These are phyloP conservation scores for Teunomyces aglyptinius DNA, from an alignment of 805 yeast genomes.

Conservation along the genomic window DNA sequence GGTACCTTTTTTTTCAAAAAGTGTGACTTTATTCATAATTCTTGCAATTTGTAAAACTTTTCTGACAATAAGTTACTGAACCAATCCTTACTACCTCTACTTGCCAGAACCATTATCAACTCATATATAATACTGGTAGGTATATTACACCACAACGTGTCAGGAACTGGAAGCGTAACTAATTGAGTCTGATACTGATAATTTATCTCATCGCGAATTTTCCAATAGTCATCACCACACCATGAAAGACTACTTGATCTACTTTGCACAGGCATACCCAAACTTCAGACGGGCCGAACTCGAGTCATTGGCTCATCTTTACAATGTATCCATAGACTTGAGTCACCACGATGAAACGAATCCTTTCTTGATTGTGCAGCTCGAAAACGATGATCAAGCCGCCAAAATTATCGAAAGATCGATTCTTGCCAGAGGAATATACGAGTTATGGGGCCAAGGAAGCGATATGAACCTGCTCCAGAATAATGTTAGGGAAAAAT, in stretches of 20 bases:
- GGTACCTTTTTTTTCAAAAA: neutral
- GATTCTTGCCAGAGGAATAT: slow-evolving; percentile 69
- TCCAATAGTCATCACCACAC: slow-evolving; percentile 10
- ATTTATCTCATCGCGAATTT: slow-evolving; percentile 5
- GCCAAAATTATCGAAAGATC: slow-evolving; percentile 60
- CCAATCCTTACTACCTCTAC: too few relatives aligned
- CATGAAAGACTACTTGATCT: slow-evolving; percentile 66
- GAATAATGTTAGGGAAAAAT: slow-evolving; percentile 37
- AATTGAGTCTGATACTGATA: neutral
- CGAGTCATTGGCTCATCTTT: slow-evolving; percentile 74
- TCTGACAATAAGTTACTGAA: too few relatives aligned
- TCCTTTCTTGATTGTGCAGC: slow-evolving; percentile 71
- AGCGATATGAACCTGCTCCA: slow-evolving; percentile 56
- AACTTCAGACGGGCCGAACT: slow-evolving; percentile 79
- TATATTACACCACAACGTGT: too few relatives aligned
- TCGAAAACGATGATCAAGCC: slow-evolving; percentile 71
- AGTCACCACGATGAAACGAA: slow-evolving; percentile 51
- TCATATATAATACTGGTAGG: too few relatives aligned
- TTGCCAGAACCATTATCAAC: too few relatives aligned
- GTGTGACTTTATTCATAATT: too few relatives aligned
- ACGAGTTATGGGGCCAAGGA: slow-evolving; percentile 84
- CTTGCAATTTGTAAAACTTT: too few relatives aligned
- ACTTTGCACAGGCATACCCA: slow-evolving; percentile 81
- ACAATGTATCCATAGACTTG: slow-evolving; percentile 57
- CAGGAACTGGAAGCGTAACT: neutral